A percentile compares a stretch with the other conserved stretches of the same genome.
Conservation (phyloP, 2,329 filamentous ascomycete species). For the Fusarium veterinarium region DNA sequence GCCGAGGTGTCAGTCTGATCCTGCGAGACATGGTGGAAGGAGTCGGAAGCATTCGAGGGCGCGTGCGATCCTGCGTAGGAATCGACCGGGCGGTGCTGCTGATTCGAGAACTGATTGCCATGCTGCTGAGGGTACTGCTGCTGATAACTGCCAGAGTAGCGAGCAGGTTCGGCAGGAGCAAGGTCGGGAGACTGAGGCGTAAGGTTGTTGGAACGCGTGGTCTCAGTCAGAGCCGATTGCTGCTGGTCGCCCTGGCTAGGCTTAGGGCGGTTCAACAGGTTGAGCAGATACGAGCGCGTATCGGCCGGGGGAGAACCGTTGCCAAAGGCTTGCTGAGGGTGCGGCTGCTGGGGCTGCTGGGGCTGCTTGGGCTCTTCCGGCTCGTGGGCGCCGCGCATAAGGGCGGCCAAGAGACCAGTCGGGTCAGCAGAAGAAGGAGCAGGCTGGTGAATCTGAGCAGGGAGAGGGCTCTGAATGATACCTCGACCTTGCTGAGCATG, state of each 20-base stretch:
- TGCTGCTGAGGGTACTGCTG: conserved; percentile 42
- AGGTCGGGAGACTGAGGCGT: conserved; percentile 59
- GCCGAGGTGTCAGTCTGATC: conserved; percentile 53
- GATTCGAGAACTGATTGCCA: conserved; percentile 32
- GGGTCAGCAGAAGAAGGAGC: conserved; percentile 68
- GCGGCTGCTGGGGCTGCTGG: conserved; percentile 41
- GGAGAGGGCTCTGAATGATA: conserved; percentile 43
- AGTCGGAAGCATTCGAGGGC: conserved; percentile 42
- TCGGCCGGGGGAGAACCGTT: conserved; percentile 69
- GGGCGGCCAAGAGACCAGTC: conserved; percentile 67
- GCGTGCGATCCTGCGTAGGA: conserved; percentile 43
- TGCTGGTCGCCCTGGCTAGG: conserved; percentile 67
- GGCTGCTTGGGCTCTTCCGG: conserved; percentile 55
- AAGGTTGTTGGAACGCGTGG: conserved; percentile 56
- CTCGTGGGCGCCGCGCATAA: conserved; percentile 69
- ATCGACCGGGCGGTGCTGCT: conserved; percentile 45
- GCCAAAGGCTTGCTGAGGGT: conserved; percentile 54
- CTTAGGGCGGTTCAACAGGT: conserved; percentile 84
- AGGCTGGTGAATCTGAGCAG: conserved; percentile 64
- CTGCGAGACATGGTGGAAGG: conserved; percentile 48
- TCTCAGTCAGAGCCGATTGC: conserved; percentile 53
- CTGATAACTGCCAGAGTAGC: conserved; percentile 48
- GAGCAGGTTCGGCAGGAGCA: conserved; percentile 42
- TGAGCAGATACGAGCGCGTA: conserved; percentile 87
- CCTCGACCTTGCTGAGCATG: conserved; percentile 40